A percentile compares a stretch with the other conserved stretches of the same genome.
Conservation (phyloP, 75 land plant species). For the Adiantum capillusveneris region DNA sequence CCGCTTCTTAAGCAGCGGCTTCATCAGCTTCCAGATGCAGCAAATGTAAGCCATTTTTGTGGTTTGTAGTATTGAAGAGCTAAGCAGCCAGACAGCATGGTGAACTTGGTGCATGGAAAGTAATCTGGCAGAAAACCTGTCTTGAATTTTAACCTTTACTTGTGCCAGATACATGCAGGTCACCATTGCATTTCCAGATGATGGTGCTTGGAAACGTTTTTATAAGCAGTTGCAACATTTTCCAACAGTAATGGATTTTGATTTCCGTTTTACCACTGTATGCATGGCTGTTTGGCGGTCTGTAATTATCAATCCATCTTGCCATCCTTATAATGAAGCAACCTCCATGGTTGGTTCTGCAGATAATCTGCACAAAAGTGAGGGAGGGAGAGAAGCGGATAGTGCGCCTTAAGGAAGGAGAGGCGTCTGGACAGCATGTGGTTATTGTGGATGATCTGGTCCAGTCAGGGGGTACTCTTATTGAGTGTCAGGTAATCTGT, state of each 20-base stretch:
- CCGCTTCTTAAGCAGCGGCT: constrained; percentile 85
- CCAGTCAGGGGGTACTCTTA: constrained; percentile 91
- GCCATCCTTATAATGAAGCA: too few species aligned
- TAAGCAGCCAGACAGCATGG: too few species aligned
- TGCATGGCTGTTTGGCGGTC: too few species aligned
- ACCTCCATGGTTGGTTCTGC: neutral
- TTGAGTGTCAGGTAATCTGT: constrained; percentile 81
- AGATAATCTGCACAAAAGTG: constrained; percentile 91
- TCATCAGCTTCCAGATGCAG: constrained; percentile 81
- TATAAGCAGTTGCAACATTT: constrained; percentile 94
- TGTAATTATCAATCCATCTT: too few species aligned
- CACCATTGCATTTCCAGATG: constrained; percentile 95
- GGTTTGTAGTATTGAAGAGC: too few species aligned
- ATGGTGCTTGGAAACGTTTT: constrained; percentile 93
- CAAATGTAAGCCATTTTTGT: constrained; percentile 45
- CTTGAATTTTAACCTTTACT: neutral
- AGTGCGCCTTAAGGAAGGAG: constrained; percentile 86
- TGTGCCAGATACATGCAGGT: constrained; percentile 32
- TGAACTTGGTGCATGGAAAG: too few species aligned
- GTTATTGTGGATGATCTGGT: constrained; percentile 95
- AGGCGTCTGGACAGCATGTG: constrained; percentile 79
- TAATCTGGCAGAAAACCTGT: too few species aligned
- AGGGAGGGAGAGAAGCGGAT: constrained; percentile 81
- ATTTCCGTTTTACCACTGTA: too few species aligned
- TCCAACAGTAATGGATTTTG: constrained; percentile 55